A percentile compares a stretch with the other conserved stretches of the same genome.
These are phyloP conservation scores for Tetrapyrgos nigripes DNA, from an alignment of 1,284 basidiomycete genomes.

Conservation along the genomic window DNA sequence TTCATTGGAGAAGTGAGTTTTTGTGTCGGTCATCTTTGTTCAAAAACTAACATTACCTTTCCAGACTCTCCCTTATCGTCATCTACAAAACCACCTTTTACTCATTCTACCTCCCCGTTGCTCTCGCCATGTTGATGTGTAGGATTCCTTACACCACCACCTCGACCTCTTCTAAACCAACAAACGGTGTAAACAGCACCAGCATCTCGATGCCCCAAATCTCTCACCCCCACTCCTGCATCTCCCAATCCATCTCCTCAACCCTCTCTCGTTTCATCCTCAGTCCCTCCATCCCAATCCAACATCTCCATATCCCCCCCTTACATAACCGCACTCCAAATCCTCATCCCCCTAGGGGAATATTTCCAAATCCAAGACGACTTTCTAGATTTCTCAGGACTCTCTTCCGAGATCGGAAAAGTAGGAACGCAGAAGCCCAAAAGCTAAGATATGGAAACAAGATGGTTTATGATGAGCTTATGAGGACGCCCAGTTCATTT, in stretches of 20 bases:
- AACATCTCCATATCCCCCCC: conserved; percentile 49
- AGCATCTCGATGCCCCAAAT: too few relatives aligned
- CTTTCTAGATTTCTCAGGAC: conserved; percentile 92
- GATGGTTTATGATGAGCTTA: conserved; percentile 81
- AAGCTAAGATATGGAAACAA: conserved; percentile 60
- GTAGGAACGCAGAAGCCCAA: conserved; percentile 71
- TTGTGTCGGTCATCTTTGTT: too few relatives aligned
- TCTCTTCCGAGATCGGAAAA: conserved; percentile 94
- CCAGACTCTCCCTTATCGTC: conserved; percentile 91
- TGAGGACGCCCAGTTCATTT: conserved; percentile 48
- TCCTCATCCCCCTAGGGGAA: conserved; percentile 93
- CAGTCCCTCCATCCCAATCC: conserved; percentile 24
- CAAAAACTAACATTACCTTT: background rate
- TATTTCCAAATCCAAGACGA: conserved; percentile 99
- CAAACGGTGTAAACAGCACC: too few relatives aligned
- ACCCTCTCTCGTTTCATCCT: conserved; percentile 39
- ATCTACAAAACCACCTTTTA: conserved; percentile 99
- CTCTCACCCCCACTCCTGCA: background rate
- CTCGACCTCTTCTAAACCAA: conserved; percentile 18
- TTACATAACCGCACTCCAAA: conserved; percentile 83
- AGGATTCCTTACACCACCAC: conserved; percentile 63
- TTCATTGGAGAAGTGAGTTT: conserved; percentile 78
- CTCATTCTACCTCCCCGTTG: conserved; percentile 98
- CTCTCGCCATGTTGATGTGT: conserved; percentile 87
- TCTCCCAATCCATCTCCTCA: background rate